phyloP scores from a whole-genome alignment of 2,329 filamentous ascomycete species.

The Aspergillus sp. region DNA sequence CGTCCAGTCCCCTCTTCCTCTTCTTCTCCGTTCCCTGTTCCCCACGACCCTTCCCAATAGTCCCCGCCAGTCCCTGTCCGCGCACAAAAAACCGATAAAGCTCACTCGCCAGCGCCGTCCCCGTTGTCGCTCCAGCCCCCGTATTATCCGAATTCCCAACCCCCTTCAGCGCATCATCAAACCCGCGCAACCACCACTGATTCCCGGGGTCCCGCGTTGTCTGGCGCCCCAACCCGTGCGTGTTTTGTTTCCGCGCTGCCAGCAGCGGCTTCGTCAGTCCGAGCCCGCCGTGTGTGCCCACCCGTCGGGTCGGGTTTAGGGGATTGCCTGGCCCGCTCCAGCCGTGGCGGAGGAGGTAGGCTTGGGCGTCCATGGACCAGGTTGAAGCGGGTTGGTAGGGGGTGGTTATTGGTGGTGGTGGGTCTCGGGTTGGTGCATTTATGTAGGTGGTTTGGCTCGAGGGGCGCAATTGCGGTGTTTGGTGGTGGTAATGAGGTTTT shows the following conservation, averaged over 20 bases:
- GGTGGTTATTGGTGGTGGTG: background rate
- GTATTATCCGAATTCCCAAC: constrained; percentile 56
- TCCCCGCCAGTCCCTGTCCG: constrained; percentile 68
- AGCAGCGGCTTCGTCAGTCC: constrained; percentile 78
- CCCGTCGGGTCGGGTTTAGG: constrained; percentile 56
- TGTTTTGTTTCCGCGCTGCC: constrained; percentile 70
- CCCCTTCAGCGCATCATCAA: constrained; percentile 79
- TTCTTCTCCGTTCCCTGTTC: constrained; percentile 5
- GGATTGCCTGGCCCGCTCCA: constrained; percentile 86
- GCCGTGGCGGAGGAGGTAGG: constrained; percentile 73
- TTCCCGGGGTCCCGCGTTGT: constrained; percentile 55
- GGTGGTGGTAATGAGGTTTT: too few species aligned
- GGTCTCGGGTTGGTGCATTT: constrained; percentile 1
- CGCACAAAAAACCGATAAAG: constrained; percentile 79
- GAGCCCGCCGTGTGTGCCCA: constrained; percentile 50
- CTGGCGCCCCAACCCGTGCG: constrained; percentile 74
- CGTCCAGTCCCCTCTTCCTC: constrained; percentile 4
- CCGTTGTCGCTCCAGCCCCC: constrained; percentile 42
- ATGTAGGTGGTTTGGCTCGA: too few species aligned
- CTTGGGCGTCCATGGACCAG: constrained; percentile 67
- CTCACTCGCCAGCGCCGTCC: constrained; percentile 37
- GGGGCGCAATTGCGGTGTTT: too few species aligned
- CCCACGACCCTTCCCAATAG: constrained; percentile 29
- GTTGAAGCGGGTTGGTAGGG: constrained; percentile 1
- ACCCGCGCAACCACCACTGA: constrained; percentile 96